Evolutionary conservation across 352 stramenopile genomes (phyloP), one percentile per base, ranked within the genome.

Genomic region (Globisporangium polare): DNA sequence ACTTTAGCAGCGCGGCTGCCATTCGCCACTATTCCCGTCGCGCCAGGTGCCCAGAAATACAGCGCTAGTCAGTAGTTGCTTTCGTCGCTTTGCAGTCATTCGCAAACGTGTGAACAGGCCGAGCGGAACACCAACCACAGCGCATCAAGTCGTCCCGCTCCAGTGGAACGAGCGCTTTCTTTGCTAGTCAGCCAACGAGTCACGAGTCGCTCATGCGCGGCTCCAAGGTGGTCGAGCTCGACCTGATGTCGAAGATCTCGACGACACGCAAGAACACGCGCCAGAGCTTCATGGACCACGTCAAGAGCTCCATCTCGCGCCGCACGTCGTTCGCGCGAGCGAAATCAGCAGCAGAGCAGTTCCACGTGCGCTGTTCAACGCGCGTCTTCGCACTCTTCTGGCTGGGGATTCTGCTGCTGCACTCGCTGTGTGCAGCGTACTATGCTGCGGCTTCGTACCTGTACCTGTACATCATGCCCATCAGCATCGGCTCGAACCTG

Each of bases 401-500:
- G 57, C 15, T 64, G 9, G 12, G 29, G 1, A 60, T 68, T 12
- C 18, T 68, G 33, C 2, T 56, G 1, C 27, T 59, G 3, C 57
- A 68, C 24, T 31, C 31, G 4, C 3, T 68, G 4, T 68, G 62
- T 49, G 55, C 47, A 0, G 56, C 42, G 22, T 68, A 65, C 58
- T 68, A 65, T 29, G 22, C 50, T 5, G 58, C 42, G 0, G 56
- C 47, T 3, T 26, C 47, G 49, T 68, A 68, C 41, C n/a, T 68
- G 4, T 68, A 68, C 47, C 31, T 47, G 12, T 65, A 61, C 41
- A 65, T 68, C 56, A 68, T 60, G 62, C 31, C 57, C n/a, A 33
- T 37, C 4, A 65, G 47, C 49, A 41, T 68, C 18, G 56, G 62
- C 31, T 60, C 49, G 18, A 68, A 68, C 33, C 49, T 68, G 24